Conservation (phyloP, 2,329 filamentous ascomycete species). For the Fusarium luffae region DNA sequence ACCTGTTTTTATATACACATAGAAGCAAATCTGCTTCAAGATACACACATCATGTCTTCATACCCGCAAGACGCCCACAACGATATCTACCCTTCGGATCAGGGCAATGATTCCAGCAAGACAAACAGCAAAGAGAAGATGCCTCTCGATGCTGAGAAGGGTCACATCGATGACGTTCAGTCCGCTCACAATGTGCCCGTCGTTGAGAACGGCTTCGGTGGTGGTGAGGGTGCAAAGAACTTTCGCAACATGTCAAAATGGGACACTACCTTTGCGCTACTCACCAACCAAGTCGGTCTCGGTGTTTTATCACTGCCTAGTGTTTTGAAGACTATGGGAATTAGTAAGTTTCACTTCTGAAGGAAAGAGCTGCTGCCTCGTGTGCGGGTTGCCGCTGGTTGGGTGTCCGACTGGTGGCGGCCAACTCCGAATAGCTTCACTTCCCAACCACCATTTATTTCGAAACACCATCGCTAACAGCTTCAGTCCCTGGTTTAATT, state of each 20-base stretch:
- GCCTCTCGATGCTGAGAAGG: constrained; percentile 31
- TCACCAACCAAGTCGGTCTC: constrained; percentile 52
- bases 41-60: constrained; percentile 34
- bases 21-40: neutral
- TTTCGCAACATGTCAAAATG: constrained; percentile 51
- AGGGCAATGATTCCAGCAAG: constrained; percentile 43
- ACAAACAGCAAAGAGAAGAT: constrained; percentile 45
- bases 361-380: too few species aligned
- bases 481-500: constrained; percentile 69
- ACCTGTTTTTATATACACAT: neutral
- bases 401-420: too few species aligned
- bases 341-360: constrained; percentile 50
- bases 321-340: constrained; percentile 74
- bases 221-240: constrained; percentile 47
- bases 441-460: too few species aligned
- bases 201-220: constrained; percentile 46
- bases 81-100: constrained; percentile 43
- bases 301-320: constrained; percentile 76
- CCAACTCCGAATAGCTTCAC: neutral
- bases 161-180: constrained; percentile 27
- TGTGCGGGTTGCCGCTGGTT: too few species aligned
- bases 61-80: constrained; percentile 36
- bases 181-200: constrained; percentile 34
- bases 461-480: neutral
- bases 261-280: constrained; percentile 49